Base-by-base conservation (phyloP, 2,329 filamentous ascomycete genomes). In the Calcarisporium arbuscula region DNA sequence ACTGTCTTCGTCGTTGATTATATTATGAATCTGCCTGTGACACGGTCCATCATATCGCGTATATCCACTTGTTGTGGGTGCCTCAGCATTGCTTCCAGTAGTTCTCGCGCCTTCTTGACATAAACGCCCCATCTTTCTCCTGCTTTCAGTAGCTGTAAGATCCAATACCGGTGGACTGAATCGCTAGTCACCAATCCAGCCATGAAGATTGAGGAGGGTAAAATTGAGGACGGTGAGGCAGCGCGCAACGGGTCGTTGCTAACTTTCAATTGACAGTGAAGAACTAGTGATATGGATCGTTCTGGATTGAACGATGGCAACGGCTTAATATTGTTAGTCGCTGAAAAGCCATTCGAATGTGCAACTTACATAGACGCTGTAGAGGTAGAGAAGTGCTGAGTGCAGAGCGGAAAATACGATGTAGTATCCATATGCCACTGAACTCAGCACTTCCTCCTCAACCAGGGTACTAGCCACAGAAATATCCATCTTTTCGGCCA, bases 1-100 rank as follows among this genome's bases (percentile, higher is more conserved):
- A n/a, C n/a, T n/a, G n/a, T n/a, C n/a, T n/a, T n/a, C n/a, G n/a
- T n/a, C n/a, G n/a, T n/a, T n/a, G n/a, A n/a, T 30, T 33, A 43
- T 12, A 43, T 41, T 4, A 43, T 30, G 20, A 43, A 43, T 20
- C 41, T 28, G 11, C 41, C 41, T 5, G 41, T 39, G 19, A 40
- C 21, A 11, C 35, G 28, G 25, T 43, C 41, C 41, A 43, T 43
- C 11, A 28, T 30, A 19, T 29, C 25, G 14, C 38, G 32, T 25
- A 41, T 35, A 28, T 43, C 41, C 16, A 40, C 21, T 15, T 18
- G 22, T 5, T 20, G 20, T 21, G 34, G 28, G 23, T 28, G 33
- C 28, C 20, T 36, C 15, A 36, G 31, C 28, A 41, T 38, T 16
- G 35, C 33, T 32, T 41, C 41, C 10, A 43, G 35, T 4, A 41